These are phyloP conservation scores for Polyporus arcularius DNA, from an alignment of 768 basidiomycete genomes.

Conservation along the genomic window DNA sequence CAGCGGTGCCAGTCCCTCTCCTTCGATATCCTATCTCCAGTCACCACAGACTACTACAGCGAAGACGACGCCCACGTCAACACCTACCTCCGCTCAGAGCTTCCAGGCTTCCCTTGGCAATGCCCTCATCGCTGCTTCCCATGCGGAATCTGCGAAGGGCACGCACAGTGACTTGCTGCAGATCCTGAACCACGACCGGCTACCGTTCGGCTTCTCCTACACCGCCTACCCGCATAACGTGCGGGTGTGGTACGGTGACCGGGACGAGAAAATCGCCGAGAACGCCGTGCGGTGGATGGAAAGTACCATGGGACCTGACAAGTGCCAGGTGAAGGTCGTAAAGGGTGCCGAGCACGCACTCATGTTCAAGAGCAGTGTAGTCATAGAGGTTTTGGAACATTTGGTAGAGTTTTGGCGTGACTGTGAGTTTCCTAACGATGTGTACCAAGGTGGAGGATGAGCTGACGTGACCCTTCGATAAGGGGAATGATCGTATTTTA, in stretches of 20 bases:
- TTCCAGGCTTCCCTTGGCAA: slow-evolving; percentile 77
- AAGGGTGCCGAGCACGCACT: slow-evolving; percentile 89
- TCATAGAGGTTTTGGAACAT: slow-evolving; percentile 81
- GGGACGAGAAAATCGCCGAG: slow-evolving; percentile 92
- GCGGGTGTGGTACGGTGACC: slow-evolving; percentile 90
- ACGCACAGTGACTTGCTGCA: slow-evolving; percentile 89
- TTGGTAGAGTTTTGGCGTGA: slow-evolving; percentile 49
- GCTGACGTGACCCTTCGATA: not conserved
- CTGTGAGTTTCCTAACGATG: slow-evolving; percentile 15
- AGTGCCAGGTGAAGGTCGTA: slow-evolving; percentile 79
- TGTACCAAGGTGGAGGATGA: not conserved
- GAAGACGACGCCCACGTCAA: slow-evolving; percentile 28
- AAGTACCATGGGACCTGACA: slow-evolving; percentile 71
- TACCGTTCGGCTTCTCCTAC: slow-evolving; percentile 91
- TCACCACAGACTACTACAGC: slow-evolving; percentile 35
- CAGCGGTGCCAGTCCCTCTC: slow-evolving; percentile 49
- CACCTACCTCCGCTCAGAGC: slow-evolving; percentile 9
- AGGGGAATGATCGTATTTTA: slow-evolving; percentile 20
- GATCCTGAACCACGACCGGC: slow-evolving; percentile 88
- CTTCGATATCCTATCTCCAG: slow-evolving; percentile 39
- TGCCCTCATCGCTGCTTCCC: slow-evolving; percentile 90
- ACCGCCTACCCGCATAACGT: slow-evolving; percentile 72
- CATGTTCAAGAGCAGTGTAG: slow-evolving; percentile 88
- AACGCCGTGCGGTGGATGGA: slow-evolving; percentile 94
- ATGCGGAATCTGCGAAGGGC: slow-evolving; percentile 91